These are phyloP conservation scores for Blastocystis hominis DNA, from an alignment of 352 stramenopile species.

Conservation along the genomic window DNA sequence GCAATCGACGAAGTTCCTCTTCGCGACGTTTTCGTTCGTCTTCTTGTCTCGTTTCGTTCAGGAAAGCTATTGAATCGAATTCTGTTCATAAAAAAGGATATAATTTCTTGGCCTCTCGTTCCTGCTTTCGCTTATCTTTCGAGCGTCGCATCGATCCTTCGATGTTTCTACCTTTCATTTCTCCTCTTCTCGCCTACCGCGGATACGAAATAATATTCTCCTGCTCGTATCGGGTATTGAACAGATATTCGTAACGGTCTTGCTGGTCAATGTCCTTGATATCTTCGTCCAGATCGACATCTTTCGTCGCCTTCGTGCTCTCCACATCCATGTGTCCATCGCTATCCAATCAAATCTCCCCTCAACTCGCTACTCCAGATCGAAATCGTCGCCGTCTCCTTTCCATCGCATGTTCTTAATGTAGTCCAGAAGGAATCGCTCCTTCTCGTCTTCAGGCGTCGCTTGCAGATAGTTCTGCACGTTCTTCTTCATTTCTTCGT, in stretches of 20 bases:
- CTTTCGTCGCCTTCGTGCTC: constrained; percentile 64
- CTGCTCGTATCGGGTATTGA: constrained; percentile 99
- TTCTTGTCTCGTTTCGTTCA: constrained; percentile 73
- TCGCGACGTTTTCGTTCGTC: constrained; percentile 88
- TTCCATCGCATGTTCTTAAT: constrained; percentile 35
- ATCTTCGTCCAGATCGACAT: constrained; percentile 67
- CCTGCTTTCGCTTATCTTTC: constrained; percentile 85
- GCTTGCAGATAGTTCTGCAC: constrained; percentile 20
- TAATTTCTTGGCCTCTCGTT: constrained; percentile 77
- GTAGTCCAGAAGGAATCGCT: constrained; percentile 37
- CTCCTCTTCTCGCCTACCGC: constrained; percentile 65
- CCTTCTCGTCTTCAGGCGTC: constrained; percentile 52
- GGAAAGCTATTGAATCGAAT: constrained; percentile 63
- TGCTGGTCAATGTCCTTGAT: constrained; percentile 80
- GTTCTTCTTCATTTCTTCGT: constrained; percentile 37
- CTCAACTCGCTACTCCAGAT: not conserved
- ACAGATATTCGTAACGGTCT: constrained; percentile 92
- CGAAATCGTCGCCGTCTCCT: constrained; percentile 58
- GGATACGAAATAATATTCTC: constrained; percentile 74
- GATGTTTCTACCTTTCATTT: constrained; percentile 64
- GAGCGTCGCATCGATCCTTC: constrained; percentile 82
- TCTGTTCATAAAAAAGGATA: constrained; percentile 52
- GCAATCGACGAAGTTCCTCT: constrained; percentile 86
- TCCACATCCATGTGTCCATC: constrained; percentile 69
- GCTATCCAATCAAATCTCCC: constrained; percentile 56